Evolutionary conservation across 73 alveolate genomes (phyloP).

Genomic region (Chromera velia): DNA sequence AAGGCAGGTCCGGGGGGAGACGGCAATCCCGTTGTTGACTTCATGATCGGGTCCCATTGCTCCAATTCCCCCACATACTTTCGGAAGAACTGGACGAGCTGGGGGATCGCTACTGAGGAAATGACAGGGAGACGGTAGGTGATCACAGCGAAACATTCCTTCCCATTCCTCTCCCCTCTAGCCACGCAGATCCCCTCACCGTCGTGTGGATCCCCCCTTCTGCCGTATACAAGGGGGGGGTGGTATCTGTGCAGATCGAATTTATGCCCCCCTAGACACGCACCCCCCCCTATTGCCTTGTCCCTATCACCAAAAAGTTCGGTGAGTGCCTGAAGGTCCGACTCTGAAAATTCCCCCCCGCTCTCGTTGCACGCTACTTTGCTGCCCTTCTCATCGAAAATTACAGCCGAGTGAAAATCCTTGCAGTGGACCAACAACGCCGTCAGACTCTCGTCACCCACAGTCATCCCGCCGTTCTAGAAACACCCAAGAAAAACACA

Average conservation of each 20-base stretch:
- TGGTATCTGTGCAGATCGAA: slow-evolving; percentile 91
- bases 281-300: slow-evolving; percentile 51
- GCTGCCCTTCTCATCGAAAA: slow-evolving; percentile 40
- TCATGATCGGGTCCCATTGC: too few relatives aligned
- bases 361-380: slow-evolving; percentile 36
- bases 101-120: slow-evolving; percentile 84
- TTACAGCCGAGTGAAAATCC: slow-evolving; percentile 47
- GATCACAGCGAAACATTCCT: slow-evolving; percentile 62
- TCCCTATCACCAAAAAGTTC: slow-evolving; percentile 43
- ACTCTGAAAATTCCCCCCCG: slow-evolving; percentile 38
- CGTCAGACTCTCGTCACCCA: too few relatives aligned
- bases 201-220: slow-evolving; percentile 93
- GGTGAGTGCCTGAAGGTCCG: slow-evolving; percentile 11
- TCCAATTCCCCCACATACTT: neutral
- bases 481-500: too few relatives aligned
- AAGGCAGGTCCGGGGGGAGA: too few relatives aligned
- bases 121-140: slow-evolving; percentile 83
- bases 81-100: slow-evolving; percentile 58
- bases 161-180: slow-evolving; percentile 52
- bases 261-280: slow-evolving; percentile 53
- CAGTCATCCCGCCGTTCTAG: too few relatives aligned
- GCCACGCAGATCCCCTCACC: slow-evolving; percentile 84
- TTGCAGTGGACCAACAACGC: too few relatives aligned
- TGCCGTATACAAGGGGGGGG: slow-evolving; percentile 89
- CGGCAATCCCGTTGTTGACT: too few relatives aligned